Evolutionary conservation across 2,329 filamentous ascomycete genomes (phyloP), one percentile per base, ranked within the genome.

Genomic region (Xylariaceae sp.): DNA sequence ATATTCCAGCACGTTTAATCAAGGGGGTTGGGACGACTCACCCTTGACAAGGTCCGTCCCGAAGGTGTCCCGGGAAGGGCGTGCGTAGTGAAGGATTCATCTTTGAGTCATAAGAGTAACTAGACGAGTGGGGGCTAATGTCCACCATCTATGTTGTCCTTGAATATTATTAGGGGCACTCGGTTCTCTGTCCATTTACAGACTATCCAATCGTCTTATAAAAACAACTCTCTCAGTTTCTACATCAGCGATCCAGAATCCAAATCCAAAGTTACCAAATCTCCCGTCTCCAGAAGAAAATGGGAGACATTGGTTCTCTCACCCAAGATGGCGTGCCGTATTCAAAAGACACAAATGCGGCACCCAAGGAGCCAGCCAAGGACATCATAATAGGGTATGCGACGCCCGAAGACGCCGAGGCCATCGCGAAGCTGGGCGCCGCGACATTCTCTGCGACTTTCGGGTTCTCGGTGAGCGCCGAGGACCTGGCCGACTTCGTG

Each of bases 361-460:
- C 21, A 24, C 7, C 21, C 11, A 7, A 6, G 11, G 11, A 24
- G 7, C 11, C 21, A 24, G 21, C 6, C 6, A 11, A 24, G 7
- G 11, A 46, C 5, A 50, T 55, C 19, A 41, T 31, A 21, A 47
- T 57, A 34, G 37, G 36, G 18, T 44, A 49, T 5, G 52, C 55
- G 3, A 24, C 44, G 4, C 11, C 38, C 16, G 47, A 49, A 9
- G 56, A 59, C 12, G 55, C 55, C 0, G 38, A 43, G 4, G 47
- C 50, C 8, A 54, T 59, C 28, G 52, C 55, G 5, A 38, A 40
- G 9, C 38, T 59, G 17, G 56, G 55, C 35, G 47, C 50, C 13
- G 46, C 47, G 19, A 51, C 49, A 2, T 59, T 55, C 44, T 50
- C 54, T 7, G 47, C 46, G 5, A 43, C 52, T n/a, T 59, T 55